These are phyloP conservation scores for Cytidiella melzeri DNA, from an alignment of 768 basidiomycete genomes.

Conservation along the genomic window DNA sequence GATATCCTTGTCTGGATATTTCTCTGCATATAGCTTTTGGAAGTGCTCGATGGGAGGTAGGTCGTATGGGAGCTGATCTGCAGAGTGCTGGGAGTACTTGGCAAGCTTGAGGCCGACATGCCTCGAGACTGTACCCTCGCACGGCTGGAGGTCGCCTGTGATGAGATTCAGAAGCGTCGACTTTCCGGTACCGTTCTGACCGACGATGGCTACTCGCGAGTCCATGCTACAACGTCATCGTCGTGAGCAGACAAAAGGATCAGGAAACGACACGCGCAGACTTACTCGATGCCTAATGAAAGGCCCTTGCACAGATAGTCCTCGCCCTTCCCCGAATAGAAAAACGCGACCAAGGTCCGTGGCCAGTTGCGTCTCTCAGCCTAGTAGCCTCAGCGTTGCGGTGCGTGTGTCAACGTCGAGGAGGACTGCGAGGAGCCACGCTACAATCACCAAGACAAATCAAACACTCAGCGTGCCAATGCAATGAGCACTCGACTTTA, in stretches of 20 bases:
- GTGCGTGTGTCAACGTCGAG: no score
- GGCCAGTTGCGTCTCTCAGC: no score
- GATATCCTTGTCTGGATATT: slow-evolving; percentile 91
- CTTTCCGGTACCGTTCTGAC: slow-evolving; percentile 94
- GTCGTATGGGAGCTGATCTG: slow-evolving; percentile 96
- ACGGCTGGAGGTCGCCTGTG: slow-evolving; percentile 73
- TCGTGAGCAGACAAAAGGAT: slow-evolving; percentile 1
- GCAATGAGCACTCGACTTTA: no score
- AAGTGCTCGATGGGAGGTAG: slow-evolving; percentile 91
- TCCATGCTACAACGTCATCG: slow-evolving; percentile 60
- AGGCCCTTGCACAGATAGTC: slow-evolving; percentile 86
- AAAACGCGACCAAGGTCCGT: slow-evolving; percentile 93
- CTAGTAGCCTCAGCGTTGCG: no score
- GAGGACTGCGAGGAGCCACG: no score
- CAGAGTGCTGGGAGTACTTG: slow-evolving; percentile 98
- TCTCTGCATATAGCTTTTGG: slow-evolving; percentile 67
- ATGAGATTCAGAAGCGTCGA: slow-evolving; percentile 90
- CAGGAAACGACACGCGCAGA: slow-evolving; percentile 11
- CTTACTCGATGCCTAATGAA: slow-evolving; percentile 96
- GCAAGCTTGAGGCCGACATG: slow-evolving; percentile 90
- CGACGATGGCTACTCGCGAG: slow-evolving; percentile 91
- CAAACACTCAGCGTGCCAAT: no score
- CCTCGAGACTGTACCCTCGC: slow-evolving; percentile 81
- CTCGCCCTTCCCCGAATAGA: slow-evolving; percentile 84
- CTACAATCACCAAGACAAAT: no score